These are phyloP conservation scores for Phytophthora megakarya DNA, from an alignment of 352 stramenopile genomes.

Conservation along the genomic window DNA sequence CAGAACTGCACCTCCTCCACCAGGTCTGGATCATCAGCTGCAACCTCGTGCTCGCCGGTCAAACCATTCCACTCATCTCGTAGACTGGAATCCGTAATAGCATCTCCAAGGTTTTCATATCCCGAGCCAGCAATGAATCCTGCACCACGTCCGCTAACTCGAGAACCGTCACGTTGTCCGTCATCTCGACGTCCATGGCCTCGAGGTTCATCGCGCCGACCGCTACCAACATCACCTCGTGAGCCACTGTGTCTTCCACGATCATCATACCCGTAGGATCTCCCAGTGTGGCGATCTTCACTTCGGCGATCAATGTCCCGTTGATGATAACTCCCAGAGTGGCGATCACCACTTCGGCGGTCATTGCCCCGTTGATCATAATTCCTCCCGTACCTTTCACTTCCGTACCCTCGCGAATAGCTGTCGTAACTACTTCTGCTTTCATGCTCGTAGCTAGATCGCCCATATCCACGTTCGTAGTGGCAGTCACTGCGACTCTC, in stretches of 20 bases:
- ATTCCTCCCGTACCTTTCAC: background rate
- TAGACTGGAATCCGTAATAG: conserved; percentile 38
- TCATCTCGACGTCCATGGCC: background rate
- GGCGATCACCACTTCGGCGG: background rate
- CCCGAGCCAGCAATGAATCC: conserved; percentile 27
- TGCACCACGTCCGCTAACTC: background rate
- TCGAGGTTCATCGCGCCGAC: background rate
- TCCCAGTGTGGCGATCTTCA: background rate
- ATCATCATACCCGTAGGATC: background rate
- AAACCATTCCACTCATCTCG: conserved; percentile 40
- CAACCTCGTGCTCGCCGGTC: conserved; percentile 19
- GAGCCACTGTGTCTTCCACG: background rate
- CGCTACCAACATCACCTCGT: background rate
- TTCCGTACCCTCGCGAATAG: background rate
- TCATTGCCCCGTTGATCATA: background rate
- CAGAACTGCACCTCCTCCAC: conserved; percentile 33
- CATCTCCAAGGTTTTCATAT: conserved; percentile 46
- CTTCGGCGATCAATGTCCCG: background rate
- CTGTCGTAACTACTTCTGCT: background rate
- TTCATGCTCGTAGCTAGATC: background rate
- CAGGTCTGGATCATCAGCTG: conserved; percentile 21
- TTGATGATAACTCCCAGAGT: background rate
- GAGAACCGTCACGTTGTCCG: background rate
- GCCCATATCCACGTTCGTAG: background rate
- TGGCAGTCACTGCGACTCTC: background rate